Base-by-base conservation (phyloP, 1,284 basidiomycete species). In the Hypsizygus ulmarius region DNA sequence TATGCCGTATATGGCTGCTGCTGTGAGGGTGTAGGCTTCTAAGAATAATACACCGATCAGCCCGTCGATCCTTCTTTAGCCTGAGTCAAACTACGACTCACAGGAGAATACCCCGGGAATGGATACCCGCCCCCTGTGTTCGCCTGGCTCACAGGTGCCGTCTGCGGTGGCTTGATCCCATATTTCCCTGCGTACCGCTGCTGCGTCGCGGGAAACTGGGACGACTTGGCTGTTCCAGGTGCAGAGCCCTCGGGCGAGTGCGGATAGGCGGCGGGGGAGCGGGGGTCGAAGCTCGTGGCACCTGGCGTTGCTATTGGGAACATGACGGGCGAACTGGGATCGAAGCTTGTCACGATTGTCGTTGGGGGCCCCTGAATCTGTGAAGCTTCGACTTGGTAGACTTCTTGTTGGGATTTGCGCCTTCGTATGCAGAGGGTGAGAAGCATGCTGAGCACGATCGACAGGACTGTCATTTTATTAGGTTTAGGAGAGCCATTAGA, bases 61-160 rank as follows among this genome's bases (percentile, higher is more conserved):
- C 15, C 30, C 8, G 7, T 33, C 30, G 21, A 21, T 27, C 48
- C 36, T 15, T 25, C 21, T 25, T 7, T 4, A 3, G 7, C 21
- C 21, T 10, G 7, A 21, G 32, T 18, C 19, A 45, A 47, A 14
- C 16, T 36, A 19, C 16, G 38, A 57, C 55, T 39, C 43, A 56
- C 55, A 14, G 55, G 43, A 38, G 53, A 55, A 43, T 57, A 49
- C 12, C 55, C 51, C 18, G 53, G 49, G 40, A 57, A 57, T 3
- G 51, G 53, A 39, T 56, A 54, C 18, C 49, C 49, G 7, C 47
- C 41, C 0, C 41, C 39, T 2, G 34, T 30, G 15, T 42, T 49
- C 3, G 40, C 49, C 5, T 43, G 49, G 21, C 47, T 49, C 28
- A 48, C 55, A 16, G 55, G 55, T 2, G 55, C 55, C 5, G 55